phyloP scores from a whole-genome alignment of 163 green algal genomes.

The Scenedesmus sp. region DNA sequence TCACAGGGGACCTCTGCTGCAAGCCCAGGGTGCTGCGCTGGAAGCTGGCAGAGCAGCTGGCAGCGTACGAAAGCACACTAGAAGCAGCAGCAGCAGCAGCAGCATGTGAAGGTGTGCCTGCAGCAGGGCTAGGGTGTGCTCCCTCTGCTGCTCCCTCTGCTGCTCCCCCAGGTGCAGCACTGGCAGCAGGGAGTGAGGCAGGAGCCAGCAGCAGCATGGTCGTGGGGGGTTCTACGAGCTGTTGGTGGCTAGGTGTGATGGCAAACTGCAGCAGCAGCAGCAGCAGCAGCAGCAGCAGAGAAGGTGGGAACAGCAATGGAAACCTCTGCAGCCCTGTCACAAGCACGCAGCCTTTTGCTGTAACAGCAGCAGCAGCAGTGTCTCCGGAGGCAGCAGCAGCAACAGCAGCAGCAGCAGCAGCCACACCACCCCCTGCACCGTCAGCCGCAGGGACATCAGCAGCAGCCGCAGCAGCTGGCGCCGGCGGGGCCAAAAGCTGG shows the following conservation, averaged over 20 bases:
- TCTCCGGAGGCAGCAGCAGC: background rate
- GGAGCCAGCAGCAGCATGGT: background rate
- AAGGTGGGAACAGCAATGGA: no score
- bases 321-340: background rate
- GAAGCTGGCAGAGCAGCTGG: conserved; percentile 2
- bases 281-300: background rate
- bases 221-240: background rate
- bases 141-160: background rate
- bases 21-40: background rate
- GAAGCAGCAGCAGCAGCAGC: conserved; percentile 5
- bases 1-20: background rate
- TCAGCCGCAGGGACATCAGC: background rate
- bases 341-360: background rate
- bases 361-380: background rate
- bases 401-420: background rate
- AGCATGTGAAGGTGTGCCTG: background rate
- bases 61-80: background rate
- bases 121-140: background rate
- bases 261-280: conserved; percentile 11
- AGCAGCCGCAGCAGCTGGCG: background rate
- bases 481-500: background rate
- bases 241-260: conserved; percentile 32
- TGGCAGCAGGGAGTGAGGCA: background rate
- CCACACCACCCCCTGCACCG: background rate
- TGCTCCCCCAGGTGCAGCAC: background rate